Base-by-base conservation (phyloP, 2,329 filamentous ascomycete species). In the Byssochlamys sp. region DNA sequence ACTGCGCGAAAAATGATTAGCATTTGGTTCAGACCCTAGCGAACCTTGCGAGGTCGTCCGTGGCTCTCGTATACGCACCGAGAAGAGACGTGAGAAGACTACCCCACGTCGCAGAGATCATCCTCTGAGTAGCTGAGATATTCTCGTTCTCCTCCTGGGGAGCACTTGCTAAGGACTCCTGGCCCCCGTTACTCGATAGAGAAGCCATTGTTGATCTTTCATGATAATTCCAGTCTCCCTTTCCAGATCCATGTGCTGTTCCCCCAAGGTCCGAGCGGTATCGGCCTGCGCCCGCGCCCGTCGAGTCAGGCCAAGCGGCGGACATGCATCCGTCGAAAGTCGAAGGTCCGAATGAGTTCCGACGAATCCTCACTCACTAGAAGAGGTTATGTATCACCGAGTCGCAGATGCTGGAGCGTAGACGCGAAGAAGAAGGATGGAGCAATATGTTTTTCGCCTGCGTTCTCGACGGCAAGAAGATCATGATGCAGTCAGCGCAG, bases 91-190 rank as follows among this genome's bases (percentile, higher is more conserved):
- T 97, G 61, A 97, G 73, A 58, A 99, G 76, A 74, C 91, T 97
- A 59, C 94, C 94, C 56, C 88, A 87, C 63, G 92, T 89, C 54
- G 94, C 94, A 57, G 92, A 96, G 56, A 95, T 73, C 94, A 99
- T 99, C 78, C 92, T 94, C 77, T 97, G 92, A 11, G 81, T 75
- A 25, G 91, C 82, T 4, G 91, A 91, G 62, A 95, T 90, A 60
- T 92, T 59, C 29, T 68, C 67, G 33, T 60, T 61, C 49, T 57
- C 58, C 33, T 57, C 58, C 33, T 58, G 55, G 61, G 56, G 58
- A 58, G 63, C 58, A 54, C 57, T 55, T 33, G 61, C 60, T 53
- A 60, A 56, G 45, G 67, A 60, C 54, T 54, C 54, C 51, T 62
- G 55, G 53, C 59, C 65, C 58, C 65, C 50, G 12, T 54, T 66